These are phyloP conservation scores for Elsinoe ampelina DNA, from an alignment of 2,329 filamentous ascomycete species.

Conservation along the genomic window DNA sequence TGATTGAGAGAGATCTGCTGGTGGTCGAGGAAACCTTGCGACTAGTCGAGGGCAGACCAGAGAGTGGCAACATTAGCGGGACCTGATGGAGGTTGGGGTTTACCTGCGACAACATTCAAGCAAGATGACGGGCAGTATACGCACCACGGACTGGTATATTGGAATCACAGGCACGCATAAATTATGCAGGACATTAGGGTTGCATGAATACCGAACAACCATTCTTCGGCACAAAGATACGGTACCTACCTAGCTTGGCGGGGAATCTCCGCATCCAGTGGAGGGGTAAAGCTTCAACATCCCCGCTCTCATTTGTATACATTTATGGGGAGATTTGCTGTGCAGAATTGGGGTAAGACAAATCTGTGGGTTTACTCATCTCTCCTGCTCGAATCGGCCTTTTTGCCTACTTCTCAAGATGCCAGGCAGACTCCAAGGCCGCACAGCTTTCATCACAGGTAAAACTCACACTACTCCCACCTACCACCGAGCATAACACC, in stretches of 20 bases:
- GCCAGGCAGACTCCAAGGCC: conserved; percentile 13
- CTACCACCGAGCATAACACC: not conserved
- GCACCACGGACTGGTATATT: not conserved
- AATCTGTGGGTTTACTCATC: too few species aligned
- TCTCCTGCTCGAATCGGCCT: too few species aligned
- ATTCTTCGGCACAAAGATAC: not conserved
- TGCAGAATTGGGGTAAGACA: too few species aligned
- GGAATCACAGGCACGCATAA: not conserved
- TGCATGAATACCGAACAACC: not conserved
- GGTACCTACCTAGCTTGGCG: too few species aligned
- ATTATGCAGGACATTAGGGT: not conserved
- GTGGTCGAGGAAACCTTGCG: conserved; percentile 31
- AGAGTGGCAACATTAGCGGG: conserved; percentile 13
- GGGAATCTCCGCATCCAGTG: not conserved
- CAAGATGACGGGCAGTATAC: not conserved
- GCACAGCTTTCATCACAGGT: conserved; percentile 15
- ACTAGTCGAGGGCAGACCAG: conserved; percentile 25
- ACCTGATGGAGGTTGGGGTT: not conserved
- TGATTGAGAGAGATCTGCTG: conserved; percentile 46
- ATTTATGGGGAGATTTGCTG: too few species aligned
- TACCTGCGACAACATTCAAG: not conserved
- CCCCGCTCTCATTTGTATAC: not conserved
- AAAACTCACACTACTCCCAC: not conserved
- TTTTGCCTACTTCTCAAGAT: not conserved
- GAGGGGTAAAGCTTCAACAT: not conserved